Base-by-base conservation (phyloP, 2,329 filamentous ascomycete species). In the Gnomoniopsis sp. region DNA sequence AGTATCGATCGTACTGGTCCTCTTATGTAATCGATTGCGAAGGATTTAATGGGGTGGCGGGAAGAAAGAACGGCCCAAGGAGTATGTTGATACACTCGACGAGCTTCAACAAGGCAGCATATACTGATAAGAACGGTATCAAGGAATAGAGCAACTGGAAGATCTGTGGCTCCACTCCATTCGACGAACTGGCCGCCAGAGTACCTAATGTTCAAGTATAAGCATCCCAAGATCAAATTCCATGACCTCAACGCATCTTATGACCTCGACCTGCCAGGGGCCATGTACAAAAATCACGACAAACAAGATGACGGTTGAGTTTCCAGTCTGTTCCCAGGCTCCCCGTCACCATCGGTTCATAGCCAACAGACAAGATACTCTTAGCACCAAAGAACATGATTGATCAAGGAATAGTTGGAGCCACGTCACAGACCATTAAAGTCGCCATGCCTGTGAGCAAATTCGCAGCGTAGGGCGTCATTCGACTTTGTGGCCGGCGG, bases 11-110 rank as follows among this genome's bases (percentile, higher is more conserved):
- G 62, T 2, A 61, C 63, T 0, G 67, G 68, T 21, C 66, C 71
- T 2, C 56, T 74, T 14, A 67, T 70, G 43, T 59, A 57, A 10
- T 69, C 66, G 69, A 66, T 67, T 49, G 65, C 62, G 22, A 49
- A 59, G 10, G 58, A 49, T 7, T 57, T 55, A 12, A 52, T 57
- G 14, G 17, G 33, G 46, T 46, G 21, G 12, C 10, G 38, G n/a
- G 6, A 17, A 43, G 14, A 17, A 23, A 12, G 23, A 23, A 1
- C 48, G 49, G 15, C 12, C 33, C 33, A 12, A 19, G 19, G 49
- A 47, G 55, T 61, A 52, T 6, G 59, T 58, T 34, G 7, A n/a
- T 3, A 11, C 21, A 49, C 17, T 6, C 26, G n/a, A 33, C 21
- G n/a, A 36, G 17, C 30, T 17, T 14, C 3, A n/a, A n/a, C n/a